Base-by-base conservation (phyloP, 129 eudicot species). In the Saussurea involucrata region DNA sequence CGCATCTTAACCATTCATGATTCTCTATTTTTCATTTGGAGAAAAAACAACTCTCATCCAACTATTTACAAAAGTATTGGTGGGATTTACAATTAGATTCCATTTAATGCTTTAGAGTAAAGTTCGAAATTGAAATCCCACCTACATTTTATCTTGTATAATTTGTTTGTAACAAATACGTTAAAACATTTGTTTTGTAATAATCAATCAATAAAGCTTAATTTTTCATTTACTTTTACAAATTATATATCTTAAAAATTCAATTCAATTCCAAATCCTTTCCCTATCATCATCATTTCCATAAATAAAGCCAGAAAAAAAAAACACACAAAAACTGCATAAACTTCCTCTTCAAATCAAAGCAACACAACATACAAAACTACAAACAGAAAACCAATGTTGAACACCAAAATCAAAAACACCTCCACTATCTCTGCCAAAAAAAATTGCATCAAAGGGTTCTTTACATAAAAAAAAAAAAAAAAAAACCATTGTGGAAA, bases 341-440 rank as follows among this genome's bases (percentile, higher is more conserved):
- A 13, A 58, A 63, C 22, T 49, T 29, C 34, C 60, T 44, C 67
- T 21, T 53, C 12, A 75, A 28, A 44, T 57, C 55, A 60, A 33
- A 33, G 25, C 66, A 69, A 15, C 57, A 6, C 21, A 25, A 10
- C 72, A 33, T 76, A 77, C 67, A 37, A 37, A 24, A 34, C 71
- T 34, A 67, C 46, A 57, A 25, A 37, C 0, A 46, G 24, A 21
- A 64, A 70, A 72, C 15, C 77, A 60, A 20, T 17, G 10, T 29
- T 18, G 22, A 55, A 78, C 73, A 74, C 55, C 65, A 42, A 72
- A 22, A 57, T 24, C 58, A 63, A 73, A 66, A 76, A 64, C 78
- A 65, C 78, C 78, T 83, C 82, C 69, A 55, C 82, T 86, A 79
- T 71, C 15, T 71, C 61, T 36, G 75, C 77, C 77, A 69, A 77